Evolutionary conservation across 2,329 filamentous ascomycete genomes (phyloP).

Genomic region (Graphilbum ipis-grandicollis): DNA sequence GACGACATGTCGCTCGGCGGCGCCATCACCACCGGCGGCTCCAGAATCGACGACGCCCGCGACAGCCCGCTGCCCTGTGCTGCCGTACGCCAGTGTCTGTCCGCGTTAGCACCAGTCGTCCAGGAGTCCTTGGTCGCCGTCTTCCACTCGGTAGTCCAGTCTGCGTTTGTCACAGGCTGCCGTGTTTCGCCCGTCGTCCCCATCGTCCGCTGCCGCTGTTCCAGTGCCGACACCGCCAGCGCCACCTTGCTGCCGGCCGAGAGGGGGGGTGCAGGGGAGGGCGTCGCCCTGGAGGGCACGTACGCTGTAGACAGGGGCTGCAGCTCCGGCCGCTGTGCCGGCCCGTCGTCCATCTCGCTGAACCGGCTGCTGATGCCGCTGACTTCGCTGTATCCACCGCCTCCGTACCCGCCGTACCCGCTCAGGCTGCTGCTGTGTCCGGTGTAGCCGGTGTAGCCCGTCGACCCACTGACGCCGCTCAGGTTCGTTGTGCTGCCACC

Average conservation of each 20-base stretch:
- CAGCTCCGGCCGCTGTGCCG: conserved; percentile 6
- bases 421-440: too few species aligned
- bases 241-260: conserved; percentile 11
- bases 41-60: conserved; percentile 31
- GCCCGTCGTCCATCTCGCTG: background rate
- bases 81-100: conserved; percentile 3
- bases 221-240: conserved; percentile 16
- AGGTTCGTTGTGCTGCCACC: conserved; percentile 11
- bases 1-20: conserved; percentile 41
- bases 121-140: background rate
- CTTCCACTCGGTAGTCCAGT: too few species aligned
- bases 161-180: too few species aligned
- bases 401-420: too few species aligned
- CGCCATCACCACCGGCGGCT: conserved; percentile 34
- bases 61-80: conserved; percentile 14
- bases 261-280: conserved; percentile 10
- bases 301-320: conserved; percentile 16
- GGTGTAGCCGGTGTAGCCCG: background rate
- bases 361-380: background rate
- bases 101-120: background rate
- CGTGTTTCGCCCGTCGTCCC: background rate
- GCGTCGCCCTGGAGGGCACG: conserved; percentile 4
- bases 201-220: conserved; percentile 10
- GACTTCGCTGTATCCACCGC: too few species aligned
- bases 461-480: background rate